Evolutionary conservation across 768 basidiomycete genomes (phyloP).

Genomic region (Hygrocybe punicea): DNA sequence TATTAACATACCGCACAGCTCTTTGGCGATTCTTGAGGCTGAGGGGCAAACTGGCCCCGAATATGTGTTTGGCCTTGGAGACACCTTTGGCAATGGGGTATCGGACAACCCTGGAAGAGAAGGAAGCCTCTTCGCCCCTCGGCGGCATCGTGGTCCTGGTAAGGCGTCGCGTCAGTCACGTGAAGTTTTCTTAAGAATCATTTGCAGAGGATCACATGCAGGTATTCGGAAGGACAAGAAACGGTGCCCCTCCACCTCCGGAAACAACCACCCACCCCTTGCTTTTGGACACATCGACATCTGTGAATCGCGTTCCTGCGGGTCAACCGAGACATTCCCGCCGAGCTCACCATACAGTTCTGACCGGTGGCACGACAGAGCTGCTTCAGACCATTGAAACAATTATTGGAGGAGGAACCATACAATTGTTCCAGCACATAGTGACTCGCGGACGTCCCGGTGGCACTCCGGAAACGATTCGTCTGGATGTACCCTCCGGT

Average conservation of each 20-base stretch:
- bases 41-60: conserved; percentile 35
- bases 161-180: conserved; percentile 14
- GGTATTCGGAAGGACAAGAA: conserved; percentile 62
- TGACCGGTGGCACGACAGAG: conserved; percentile 47
- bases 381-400: conserved; percentile 76
- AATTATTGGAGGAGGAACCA: conserved; percentile 75
- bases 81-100: conserved; percentile 43
- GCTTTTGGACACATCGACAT: conserved; percentile 58
- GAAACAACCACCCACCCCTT: conserved; percentile 81
- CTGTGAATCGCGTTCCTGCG: conserved; percentile 42
- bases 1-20: conserved; percentile 11
- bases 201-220: conserved; percentile 53
- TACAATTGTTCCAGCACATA: conserved; percentile 81
- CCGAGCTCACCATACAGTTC: conserved; percentile 54
- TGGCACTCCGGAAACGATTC: conserved; percentile 61
- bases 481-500: conserved; percentile 71
- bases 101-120: conserved; percentile 42
- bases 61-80: conserved; percentile 54
- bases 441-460: conserved; percentile 58
- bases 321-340: conserved; percentile 49
- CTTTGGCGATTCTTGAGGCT: conserved; percentile 40
- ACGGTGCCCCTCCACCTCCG: conserved; percentile 47
- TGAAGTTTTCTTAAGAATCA: not conserved
- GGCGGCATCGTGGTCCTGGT: conserved; percentile 54
- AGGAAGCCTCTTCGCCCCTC: conserved; percentile 48